These are phyloP conservation scores for Capsella rubella DNA, from an alignment of 441 rosid genomes.

Conservation along the genomic window DNA sequence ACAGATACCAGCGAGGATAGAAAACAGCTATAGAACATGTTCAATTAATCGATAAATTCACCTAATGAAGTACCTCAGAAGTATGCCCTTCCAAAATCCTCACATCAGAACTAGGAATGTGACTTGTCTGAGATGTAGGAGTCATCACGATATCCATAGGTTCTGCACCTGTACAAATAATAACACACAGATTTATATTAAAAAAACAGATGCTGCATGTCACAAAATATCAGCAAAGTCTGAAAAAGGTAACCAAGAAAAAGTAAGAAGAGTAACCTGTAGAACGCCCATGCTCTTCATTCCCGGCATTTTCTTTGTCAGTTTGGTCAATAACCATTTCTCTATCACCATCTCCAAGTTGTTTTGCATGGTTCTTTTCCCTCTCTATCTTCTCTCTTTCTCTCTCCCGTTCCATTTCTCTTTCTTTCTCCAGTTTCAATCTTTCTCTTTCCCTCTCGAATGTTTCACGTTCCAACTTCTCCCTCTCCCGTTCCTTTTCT, in stretches of 20 bases:
- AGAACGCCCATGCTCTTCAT: slow-evolving; percentile 67
- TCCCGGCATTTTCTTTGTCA: slow-evolving; percentile 55
- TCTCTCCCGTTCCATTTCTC: slow-evolving; percentile 53
- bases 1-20: slow-evolving; percentile 8
- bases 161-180: slow-evolving; percentile 59
- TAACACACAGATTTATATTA: neutral
- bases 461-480: slow-evolving; percentile 57
- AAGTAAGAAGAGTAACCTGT: slow-evolving; percentile 49
- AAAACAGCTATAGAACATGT: slow-evolving; percentile 13
- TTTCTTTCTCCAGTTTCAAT: slow-evolving; percentile 36
- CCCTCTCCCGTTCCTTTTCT: slow-evolving; percentile 54
- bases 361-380: slow-evolving; percentile 68
- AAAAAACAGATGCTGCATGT: slow-evolving; percentile 1
- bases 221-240: neutral
- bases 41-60: slow-evolving; percentile 13
- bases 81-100: slow-evolving; percentile 94
- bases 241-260: slow-evolving; percentile 7
- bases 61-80: slow-evolving; percentile 76
- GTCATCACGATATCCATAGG: slow-evolving; percentile 75
- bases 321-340: slow-evolving; percentile 64
- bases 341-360: slow-evolving; percentile 58
- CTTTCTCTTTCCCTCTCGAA: slow-evolving; percentile 51
- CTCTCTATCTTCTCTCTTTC: slow-evolving; percentile 53
- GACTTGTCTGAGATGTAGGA: slow-evolving; percentile 66
- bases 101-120: slow-evolving; percentile 83